Conservation (phyloP, 2,329 filamentous ascomycete species). For the Sporothrix pseudoabietina region DNA sequence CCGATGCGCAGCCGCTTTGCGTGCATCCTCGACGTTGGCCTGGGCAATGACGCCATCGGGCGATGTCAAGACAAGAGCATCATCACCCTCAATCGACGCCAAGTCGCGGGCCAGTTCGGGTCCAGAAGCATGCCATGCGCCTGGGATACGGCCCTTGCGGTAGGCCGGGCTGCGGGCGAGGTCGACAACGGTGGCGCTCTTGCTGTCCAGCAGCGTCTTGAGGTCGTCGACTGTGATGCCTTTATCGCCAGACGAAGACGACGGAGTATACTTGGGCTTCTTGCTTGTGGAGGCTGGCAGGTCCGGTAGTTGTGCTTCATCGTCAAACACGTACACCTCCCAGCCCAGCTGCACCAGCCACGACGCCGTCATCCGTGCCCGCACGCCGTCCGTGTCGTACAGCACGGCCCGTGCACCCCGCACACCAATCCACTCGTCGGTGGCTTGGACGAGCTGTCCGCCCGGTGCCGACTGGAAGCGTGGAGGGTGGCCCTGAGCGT, state of each 20-base stretch:
- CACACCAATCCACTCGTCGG: constrained; percentile 28
- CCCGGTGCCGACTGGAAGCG: constrained; percentile 25
- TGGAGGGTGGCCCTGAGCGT: neutral
- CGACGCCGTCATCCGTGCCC: constrained; percentile 22
- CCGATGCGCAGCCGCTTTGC: neutral
- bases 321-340: constrained; percentile 25
- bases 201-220: neutral
- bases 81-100: neutral
- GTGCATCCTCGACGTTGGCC: constrained; percentile 10
- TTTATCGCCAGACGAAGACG: neutral
- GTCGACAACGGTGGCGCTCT: constrained; percentile 13
- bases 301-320: neutral
- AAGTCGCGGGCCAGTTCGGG: constrained; percentile 24
- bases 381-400: constrained; percentile 29
- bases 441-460: constrained; percentile 28
- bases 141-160: constrained; percentile 25
- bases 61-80: constrained; percentile 20
- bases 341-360: constrained; percentile 28
- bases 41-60: constrained; percentile 22
- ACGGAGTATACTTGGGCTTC: neutral
- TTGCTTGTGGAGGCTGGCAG: neutral
- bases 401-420: constrained; percentile 21
- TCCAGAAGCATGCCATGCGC: constrained; percentile 25
- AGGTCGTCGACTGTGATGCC: neutral
- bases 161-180: constrained; percentile 28